Percentiles rank a stretch among this genome's conserved stretches.
Conservation (phyloP, 169 alveolate genomes). For the Plasmodium adleri region DNA sequence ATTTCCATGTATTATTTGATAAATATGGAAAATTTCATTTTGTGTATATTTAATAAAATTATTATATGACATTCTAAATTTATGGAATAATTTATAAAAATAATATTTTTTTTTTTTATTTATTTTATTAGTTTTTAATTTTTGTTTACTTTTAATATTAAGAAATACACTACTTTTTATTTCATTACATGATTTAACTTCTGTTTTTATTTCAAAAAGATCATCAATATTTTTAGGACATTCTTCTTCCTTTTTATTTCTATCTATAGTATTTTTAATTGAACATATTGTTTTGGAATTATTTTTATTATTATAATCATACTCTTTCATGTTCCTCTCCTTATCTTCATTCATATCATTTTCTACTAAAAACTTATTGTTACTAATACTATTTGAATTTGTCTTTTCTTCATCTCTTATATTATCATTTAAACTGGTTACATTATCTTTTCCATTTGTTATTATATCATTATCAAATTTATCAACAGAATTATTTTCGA, state of each 20-base stretch:
- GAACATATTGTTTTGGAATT: not conserved
- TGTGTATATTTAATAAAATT: constrained; percentile 40
- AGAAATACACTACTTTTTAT: constrained; percentile 61
- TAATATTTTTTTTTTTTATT: constrained; percentile 66
- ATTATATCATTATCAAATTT: no score
- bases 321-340: not conserved
- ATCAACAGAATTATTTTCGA: no score
- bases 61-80: constrained; percentile 61
- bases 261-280: not conserved
- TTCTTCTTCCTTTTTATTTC: not conserved
- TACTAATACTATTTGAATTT: not conserved
- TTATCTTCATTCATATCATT: not conserved
- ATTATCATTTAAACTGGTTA: no score
- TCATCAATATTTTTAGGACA: constrained; percentile 11
- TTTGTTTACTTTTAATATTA: constrained; percentile 44
- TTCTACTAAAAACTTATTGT: not conserved
- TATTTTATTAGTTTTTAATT: constrained; percentile 45
- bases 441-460: no score
- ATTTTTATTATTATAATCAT: not conserved
- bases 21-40: constrained; percentile 64
- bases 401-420: not conserved
- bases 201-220: constrained; percentile 63
- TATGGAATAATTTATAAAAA: constrained; percentile 63
- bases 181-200: constrained; percentile 62
- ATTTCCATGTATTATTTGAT: constrained; percentile 58